Conservation (phyloP, 148 eudicot genomes). For the Silene latifolia region DNA sequence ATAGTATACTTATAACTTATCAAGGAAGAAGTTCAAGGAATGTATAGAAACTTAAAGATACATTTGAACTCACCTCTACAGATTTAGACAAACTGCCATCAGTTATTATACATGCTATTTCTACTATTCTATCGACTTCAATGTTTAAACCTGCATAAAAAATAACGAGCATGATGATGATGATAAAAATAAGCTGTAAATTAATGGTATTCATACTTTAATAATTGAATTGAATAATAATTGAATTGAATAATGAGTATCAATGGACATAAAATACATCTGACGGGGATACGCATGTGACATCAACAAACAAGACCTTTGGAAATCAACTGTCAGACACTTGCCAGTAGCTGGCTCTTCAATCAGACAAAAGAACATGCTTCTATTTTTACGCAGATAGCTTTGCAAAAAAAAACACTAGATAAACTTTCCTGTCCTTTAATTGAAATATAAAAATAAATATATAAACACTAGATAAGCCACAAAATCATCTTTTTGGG, state of each 20-base stretch:
- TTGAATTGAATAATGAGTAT: not conserved
- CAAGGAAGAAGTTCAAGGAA: constrained; percentile 1
- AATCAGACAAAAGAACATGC: not conserved
- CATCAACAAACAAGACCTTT: not conserved
- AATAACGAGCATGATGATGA: not conserved
- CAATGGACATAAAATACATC: constrained; percentile 1
- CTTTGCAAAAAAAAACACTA: not conserved
- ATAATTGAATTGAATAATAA: not conserved
- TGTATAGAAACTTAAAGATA: not conserved
- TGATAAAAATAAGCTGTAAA: not conserved
- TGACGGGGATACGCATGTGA: not conserved
- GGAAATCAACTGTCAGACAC: not conserved
- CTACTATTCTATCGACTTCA: constrained; percentile 84
- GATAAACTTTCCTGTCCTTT: too few species aligned
- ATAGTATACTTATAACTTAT: not conserved
- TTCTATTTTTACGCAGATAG: not conserved
- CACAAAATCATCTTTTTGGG: too few species aligned
- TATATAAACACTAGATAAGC: too few species aligned
- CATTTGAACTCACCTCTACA: constrained; percentile 57
- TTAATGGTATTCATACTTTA: not conserved
- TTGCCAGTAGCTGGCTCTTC: not conserved
- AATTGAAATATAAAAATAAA: too few species aligned
- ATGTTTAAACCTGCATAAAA: constrained; percentile 63
- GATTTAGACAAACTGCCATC: constrained; percentile 74
- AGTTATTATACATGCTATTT: constrained; percentile 87